Base-by-base conservation (phyloP, 2,329 filamentous ascomycete species). In the Aureobasidium zeae region DNA sequence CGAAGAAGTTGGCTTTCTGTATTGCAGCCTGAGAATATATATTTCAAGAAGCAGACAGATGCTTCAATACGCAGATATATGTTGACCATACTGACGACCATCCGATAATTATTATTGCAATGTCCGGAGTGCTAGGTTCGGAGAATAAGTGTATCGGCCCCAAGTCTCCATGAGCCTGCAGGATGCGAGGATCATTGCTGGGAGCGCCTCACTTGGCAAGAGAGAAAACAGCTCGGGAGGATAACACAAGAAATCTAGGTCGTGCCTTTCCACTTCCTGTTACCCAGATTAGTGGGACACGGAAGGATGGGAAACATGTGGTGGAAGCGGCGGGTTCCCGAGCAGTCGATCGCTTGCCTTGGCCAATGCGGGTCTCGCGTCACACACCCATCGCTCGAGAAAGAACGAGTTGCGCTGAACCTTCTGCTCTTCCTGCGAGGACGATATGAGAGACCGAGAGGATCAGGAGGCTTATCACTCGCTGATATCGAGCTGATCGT, bases 81-180 rank as follows among this genome's bases (percentile, higher is more conserved):
- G n/a, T 28, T 8, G 11, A 2, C 15, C 39, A 43, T 43, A 30
- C 20, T 34, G 39, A 34, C 30, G 30, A 20, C 16, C 25, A 28
- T 41, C 37, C 37, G 37, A 41, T 22, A 43, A 34, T 9, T n/a
- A 20, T 21, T 15, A 21, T n/a, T 20, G 21, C 9, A 9, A 34
- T 28, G 39, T 43, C 39, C 39, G 39, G 9, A 19, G 16, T 32
- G 38, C 22, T 34, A 28, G 22, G 15, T 43, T 43, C 39, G 39
- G 39, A 43, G 39, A 43, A 34, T 28, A 43, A 34, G 39, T 43
- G 39, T 43, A 43, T 43, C 39, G 39, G 39, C 39, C 39, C 39
- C 39, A 43, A 43, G 21, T 30, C 22, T 20, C 19, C 11, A 26
- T 21, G 22, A 43, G 26, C 39, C 19, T 33, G 37, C 28, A 42